A percentile compares a stretch with the other conserved stretches of the same genome.
These are phyloP conservation scores for Scytalidium lignicola DNA, from an alignment of 2,329 filamentous ascomycete genomes.

Conservation along the genomic window DNA sequence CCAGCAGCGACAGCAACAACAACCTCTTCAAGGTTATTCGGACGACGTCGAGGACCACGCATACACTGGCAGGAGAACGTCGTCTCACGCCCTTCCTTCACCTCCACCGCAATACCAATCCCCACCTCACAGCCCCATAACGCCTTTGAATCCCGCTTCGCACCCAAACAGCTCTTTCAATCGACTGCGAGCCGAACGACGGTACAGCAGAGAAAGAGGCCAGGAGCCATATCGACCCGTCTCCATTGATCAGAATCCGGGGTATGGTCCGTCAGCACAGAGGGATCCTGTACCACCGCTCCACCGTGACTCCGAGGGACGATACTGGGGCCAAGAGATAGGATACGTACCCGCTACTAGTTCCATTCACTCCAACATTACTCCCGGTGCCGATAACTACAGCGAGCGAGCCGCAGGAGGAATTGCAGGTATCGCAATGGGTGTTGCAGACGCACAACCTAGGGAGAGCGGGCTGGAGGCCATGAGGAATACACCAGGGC, in stretches of 20 bases:
- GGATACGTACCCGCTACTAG: conserved; percentile 12
- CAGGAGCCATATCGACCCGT: conserved; percentile 7
- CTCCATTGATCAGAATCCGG: conserved; percentile 10
- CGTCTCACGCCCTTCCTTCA: background rate
- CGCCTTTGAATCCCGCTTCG: conserved; percentile 11
- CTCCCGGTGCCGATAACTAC: conserved; percentile 64
- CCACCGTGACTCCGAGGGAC: conserved; percentile 23
- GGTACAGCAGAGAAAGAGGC: conserved; percentile 13
- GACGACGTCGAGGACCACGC: background rate
- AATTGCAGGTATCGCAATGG: conserved; percentile 63
- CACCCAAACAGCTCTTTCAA: conserved; percentile 21
- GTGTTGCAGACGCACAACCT: conserved; percentile 58
- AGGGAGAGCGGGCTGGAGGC: conserved; percentile 62
- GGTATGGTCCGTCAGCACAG: conserved; percentile 7
- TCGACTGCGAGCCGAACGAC: conserved; percentile 16
- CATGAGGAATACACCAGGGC: conserved; percentile 36
- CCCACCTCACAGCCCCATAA: conserved; percentile 5
- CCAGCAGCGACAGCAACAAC: background rate
- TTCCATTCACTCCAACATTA: conserved; percentile 34
- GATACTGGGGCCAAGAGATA: conserved; percentile 18
- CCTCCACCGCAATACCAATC: conserved; percentile 6
- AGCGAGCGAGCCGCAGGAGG: conserved; percentile 57
- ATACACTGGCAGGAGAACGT: background rate
- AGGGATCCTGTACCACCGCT: conserved; percentile 24
- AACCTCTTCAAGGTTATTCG: background rate